A percentile compares a stretch with the other conserved stretches of the same genome.
Conservation (phyloP, 169 alveolate genomes). For the Plasmodium relictum region DNA sequence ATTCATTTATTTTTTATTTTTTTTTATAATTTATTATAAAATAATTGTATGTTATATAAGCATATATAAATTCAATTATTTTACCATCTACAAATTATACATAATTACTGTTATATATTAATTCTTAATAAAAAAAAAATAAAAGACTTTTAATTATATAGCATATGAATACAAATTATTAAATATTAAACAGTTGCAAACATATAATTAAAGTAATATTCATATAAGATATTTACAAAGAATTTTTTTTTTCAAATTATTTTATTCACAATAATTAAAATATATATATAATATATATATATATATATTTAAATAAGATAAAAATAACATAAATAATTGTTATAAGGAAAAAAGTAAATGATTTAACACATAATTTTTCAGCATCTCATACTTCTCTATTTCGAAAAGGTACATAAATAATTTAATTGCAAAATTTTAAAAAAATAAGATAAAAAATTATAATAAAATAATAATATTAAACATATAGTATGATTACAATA, state of each 20-base stretch:
- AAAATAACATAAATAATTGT: background rate
- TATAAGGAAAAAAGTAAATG: background rate
- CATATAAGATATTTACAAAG: slow-evolving; percentile 2
- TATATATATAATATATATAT: slow-evolving; percentile 3
- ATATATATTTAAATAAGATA: background rate
- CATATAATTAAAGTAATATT: background rate
- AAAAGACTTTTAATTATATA: background rate
- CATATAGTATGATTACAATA: background rate
- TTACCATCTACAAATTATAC: slow-evolving; percentile 9
- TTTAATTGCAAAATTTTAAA: background rate
- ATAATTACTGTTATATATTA: slow-evolving; percentile 6
- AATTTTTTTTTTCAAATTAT: slow-evolving; percentile 5
- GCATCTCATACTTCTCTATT: background rate
- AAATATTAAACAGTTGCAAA: slow-evolving; percentile 7
- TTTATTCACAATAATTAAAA: slow-evolving; percentile 19
- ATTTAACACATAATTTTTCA: background rate
- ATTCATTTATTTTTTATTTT: slow-evolving; percentile 3
- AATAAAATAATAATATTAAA: background rate
- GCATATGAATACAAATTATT: background rate
- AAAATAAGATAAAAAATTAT: slow-evolving; percentile 1
- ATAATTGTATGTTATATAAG: slow-evolving; percentile 30
- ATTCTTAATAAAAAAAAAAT: background rate
- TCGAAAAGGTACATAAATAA: background rate
- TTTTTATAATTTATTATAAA: slow-evolving; percentile 5
- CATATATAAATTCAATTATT: slow-evolving; percentile 39